phyloP scores from a whole-genome alignment of 768 basidiomycete species.

The Russula sp. region DNA sequence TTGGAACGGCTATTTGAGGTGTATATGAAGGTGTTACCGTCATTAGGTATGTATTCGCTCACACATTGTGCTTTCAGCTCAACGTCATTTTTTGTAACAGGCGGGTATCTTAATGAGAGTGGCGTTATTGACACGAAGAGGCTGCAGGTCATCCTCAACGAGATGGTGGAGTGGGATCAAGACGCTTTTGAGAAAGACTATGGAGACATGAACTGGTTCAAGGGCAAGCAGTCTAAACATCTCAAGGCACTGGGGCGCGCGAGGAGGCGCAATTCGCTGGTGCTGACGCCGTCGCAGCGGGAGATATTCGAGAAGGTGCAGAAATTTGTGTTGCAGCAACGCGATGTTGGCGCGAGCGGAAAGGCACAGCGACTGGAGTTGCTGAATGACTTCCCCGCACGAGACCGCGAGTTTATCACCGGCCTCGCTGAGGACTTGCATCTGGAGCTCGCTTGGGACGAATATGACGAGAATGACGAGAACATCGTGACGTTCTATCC shows the following conservation, averaged over 20 bases:
- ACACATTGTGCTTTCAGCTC: not conserved
- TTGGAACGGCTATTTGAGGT: slow-evolving; percentile 90
- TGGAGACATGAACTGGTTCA: slow-evolving; percentile 87
- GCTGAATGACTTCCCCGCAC: slow-evolving; percentile 72
- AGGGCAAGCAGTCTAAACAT: slow-evolving; percentile 83
- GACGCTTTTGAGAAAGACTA: slow-evolving; percentile 92
- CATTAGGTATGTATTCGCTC: slow-evolving; percentile 44
- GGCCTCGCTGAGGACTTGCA: slow-evolving; percentile 73
- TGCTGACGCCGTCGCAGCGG: slow-evolving; percentile 68
- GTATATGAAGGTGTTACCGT: slow-evolving; percentile 88
- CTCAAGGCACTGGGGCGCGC: slow-evolving; percentile 58
- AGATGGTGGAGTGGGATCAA: slow-evolving; percentile 83
- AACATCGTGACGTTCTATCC: slow-evolving; percentile 68
- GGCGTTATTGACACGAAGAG: slow-evolving; percentile 76
- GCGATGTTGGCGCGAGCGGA: slow-evolving; percentile 33
- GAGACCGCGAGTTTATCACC: slow-evolving; percentile 74
- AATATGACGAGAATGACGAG: slow-evolving; percentile 77
- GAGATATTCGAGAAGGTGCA: slow-evolving; percentile 75
- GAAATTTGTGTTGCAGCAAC: slow-evolving; percentile 55
- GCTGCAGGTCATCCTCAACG: slow-evolving; percentile 80
- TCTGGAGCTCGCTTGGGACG: slow-evolving; percentile 85
- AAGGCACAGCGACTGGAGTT: slow-evolving; percentile 49
- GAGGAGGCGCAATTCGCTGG: slow-evolving; percentile 42
- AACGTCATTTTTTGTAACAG: slow-evolving; percentile 35
- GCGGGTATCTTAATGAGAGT: slow-evolving; percentile 89